Conservation (phyloP, 345 rosid species). For the Rhodamnia rubescens region DNA sequence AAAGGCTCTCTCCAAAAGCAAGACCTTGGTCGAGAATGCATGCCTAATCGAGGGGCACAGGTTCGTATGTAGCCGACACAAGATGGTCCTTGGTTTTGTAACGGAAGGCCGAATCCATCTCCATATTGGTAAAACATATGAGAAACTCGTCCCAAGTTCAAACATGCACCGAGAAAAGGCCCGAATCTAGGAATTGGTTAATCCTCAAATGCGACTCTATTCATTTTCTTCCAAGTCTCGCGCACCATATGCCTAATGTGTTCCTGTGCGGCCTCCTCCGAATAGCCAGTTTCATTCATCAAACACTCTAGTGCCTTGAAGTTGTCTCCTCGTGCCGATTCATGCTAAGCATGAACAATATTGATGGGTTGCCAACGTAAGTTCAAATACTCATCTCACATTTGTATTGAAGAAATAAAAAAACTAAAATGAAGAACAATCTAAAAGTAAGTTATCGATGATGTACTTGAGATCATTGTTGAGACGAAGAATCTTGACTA, state of each 20-base stretch:
- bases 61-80: too few species aligned
- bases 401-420: neutral
- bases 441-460: neutral
- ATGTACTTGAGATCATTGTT: slow-evolving; percentile 5
- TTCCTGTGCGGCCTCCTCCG: neutral
- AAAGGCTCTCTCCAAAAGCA: neutral
- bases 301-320: slow-evolving; percentile 3
- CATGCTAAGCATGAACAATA: neutral
- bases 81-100: too few species aligned
- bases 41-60: too few species aligned
- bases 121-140: too few species aligned
- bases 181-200: neutral
- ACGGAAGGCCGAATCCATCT: too few species aligned
- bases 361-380: neutral
- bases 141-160: neutral
- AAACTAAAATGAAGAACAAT: neutral
- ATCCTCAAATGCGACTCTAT: neutral
- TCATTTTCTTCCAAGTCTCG: slow-evolving; percentile 7
- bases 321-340: neutral
- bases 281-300: slow-evolving; percentile 3
- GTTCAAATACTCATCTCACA: neutral
- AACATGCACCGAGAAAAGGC: neutral
- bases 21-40: too few species aligned
- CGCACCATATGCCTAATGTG: neutral
- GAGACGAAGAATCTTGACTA: neutral